Base-by-base conservation (phyloP, 352 stramenopile species). In the Globisporangium viniferum region DNA sequence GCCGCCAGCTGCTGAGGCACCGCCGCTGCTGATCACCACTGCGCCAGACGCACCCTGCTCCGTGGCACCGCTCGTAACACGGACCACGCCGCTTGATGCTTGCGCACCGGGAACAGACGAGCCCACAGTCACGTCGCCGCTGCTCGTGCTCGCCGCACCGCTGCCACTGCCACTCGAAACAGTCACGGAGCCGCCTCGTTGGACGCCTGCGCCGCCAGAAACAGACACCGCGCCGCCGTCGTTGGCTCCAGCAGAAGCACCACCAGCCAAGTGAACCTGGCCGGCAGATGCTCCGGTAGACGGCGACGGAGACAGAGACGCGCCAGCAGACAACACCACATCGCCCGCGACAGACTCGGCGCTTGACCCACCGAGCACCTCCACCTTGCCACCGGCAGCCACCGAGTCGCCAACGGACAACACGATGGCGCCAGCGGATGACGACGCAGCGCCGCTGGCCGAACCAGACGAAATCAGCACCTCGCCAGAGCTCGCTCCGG, bases 291-390 rank as follows among this genome's bases (percentile, higher is more conserved):
- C 33, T 24, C 15, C 3, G 6, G 56, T 31, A 33, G 56, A 61
- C 56, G 56, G 15, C 33, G 56, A 61, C 33, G 14, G 12, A 44
- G 56, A 61, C 56, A 59, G 54, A 39, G 54, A 59, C 24, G 33
- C 56, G 20, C 1, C 33, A 29, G 56, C 15, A 61, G 27, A 20
- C 56, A 61, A 54, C 22, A 27, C 44, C 24, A 62, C 22, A 53
- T 55, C 64, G 12, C 39, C 31, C 15, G 54, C 64, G 48, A 63
- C 33, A 20, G 56, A 48, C 56, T 7, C 56, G 24, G 39, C 22
- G 41, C 64, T 63, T 18, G 35, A 68, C 2, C 68, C 68, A 55
- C 68, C 51, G 22, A 41, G 20, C 31, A 66, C 31, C n/a, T 66
- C 27, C 31, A 66, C 46, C n/a, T 48, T 57, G 24, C 70, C 66